Percentiles rank a stretch among this genome's conserved stretches.
These are phyloP conservation scores for Hemisphaericaspora subhashii DNA, from an alignment of 1,139 yeast species.

Conservation along the genomic window DNA sequence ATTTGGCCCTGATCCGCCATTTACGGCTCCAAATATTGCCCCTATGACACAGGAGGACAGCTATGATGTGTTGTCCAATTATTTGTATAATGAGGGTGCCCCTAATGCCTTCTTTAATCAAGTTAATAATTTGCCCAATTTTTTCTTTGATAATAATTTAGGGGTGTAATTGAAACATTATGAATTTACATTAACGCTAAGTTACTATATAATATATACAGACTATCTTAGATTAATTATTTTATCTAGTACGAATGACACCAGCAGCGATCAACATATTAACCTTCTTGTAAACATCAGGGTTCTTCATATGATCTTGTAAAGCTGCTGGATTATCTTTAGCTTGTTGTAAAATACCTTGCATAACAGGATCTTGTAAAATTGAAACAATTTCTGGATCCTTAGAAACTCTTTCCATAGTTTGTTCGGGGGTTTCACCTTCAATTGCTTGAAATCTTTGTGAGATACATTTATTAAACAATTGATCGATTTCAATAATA, in stretches of 20 bases:
- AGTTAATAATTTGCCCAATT: constrained; percentile 34
- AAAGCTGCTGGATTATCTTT: constrained; percentile 95
- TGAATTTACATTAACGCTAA: too few species aligned
- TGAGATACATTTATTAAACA: constrained; percentile 72
- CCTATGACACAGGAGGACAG: constrained; percentile 1
- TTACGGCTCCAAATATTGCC: neutral
- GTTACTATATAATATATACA: too few species aligned
- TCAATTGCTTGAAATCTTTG: constrained; percentile 79
- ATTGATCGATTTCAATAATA: constrained; percentile 75
- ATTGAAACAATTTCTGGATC: constrained; percentile 94
- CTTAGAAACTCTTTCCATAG: constrained; percentile 84
- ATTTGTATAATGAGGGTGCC: constrained; percentile 19
- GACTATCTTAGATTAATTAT: neutral
- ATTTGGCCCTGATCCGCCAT: neutral
- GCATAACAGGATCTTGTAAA: constrained; percentile 96
- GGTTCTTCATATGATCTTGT: constrained; percentile 97
- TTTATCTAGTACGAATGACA: constrained; percentile 85
- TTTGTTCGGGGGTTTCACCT: constrained; percentile 94
- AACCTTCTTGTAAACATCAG: constrained; percentile 86
- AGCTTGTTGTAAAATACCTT: constrained; percentile 91
- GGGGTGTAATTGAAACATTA: too few species aligned
- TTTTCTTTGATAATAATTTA: constrained; percentile 39
- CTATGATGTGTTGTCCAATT: constrained; percentile 16
- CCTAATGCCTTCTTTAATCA: constrained; percentile 18
- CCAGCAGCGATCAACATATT: constrained; percentile 95